Evolutionary conservation across 345 rosid species (phyloP), one percentile per base, ranked within the genome.

Genomic region (Camelina laxa): DNA sequence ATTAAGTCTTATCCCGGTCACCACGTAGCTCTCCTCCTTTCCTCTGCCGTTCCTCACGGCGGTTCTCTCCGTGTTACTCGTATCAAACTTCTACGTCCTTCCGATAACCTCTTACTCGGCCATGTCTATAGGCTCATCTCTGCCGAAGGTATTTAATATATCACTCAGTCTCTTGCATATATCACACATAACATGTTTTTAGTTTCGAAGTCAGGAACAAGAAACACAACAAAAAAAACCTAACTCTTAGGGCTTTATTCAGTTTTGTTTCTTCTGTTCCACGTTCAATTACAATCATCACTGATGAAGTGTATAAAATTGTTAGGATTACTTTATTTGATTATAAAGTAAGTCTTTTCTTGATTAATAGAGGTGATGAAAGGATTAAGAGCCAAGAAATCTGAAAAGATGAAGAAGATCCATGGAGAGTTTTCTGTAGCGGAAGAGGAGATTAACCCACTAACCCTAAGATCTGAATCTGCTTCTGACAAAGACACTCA

Each of bases 1-100:
- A 33, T 60, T 2, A 72, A 72, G 51, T 66, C 77, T 15, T 44
- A 78, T 60, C 81, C 81, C 24, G 77, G 64, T 21, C 63, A 71
- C 81, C 81, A 78, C 64, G 77, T 78, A 0, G 81, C 81, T 50
- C 81, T 78, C 58, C 76, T 78, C 35, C 15, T 78, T 13, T 78
- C 81, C 11, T 78, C 81, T 44, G 27, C 73, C 73, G 77, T 78
- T 42, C 65, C 81, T 67, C 22, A 73, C 77, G 81, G 81, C 5
- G 78, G 81, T n/a, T 78, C 81, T 67, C 81, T 78, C 54, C 78
- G 81, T 30, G 78, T 78, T 65, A 78, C 81, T 6, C 65, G 81
- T 1, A 78, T 78, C 64, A 78, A 78, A 16, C 74, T 78, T 19
- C 78, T 78, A 19, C 78, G 78, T 45, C 81, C 81, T 67, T 73